These are phyloP conservation scores for Tricholoma saponaceum DNA, from an alignment of 768 basidiomycete species.

Conservation along the genomic window DNA sequence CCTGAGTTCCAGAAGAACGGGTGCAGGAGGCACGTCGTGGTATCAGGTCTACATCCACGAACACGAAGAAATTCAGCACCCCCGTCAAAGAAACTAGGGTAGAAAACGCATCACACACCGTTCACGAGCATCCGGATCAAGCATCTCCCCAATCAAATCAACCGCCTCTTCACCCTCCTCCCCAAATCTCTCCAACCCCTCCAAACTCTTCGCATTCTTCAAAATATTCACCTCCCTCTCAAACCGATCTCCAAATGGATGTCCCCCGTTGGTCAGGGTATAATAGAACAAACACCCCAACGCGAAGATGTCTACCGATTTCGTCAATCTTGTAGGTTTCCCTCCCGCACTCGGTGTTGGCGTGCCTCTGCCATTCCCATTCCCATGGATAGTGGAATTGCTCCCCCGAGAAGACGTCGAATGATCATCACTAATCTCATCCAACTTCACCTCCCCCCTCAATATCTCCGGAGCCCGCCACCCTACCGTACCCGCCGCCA, in stretches of 20 bases:
- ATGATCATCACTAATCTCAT: conserved; percentile 67
- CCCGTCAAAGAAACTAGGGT: neutral
- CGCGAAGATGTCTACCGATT: conserved; percentile 95
- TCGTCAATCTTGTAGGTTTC: conserved; percentile 73
- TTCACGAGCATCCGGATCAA: conserved; percentile 67
- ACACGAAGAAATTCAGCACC: neutral
- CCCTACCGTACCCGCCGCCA: conserved; percentile 91
- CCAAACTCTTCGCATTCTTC: conserved; percentile 70
- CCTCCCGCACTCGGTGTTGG: conserved; percentile 27
- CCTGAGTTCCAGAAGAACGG: conserved; percentile 96
- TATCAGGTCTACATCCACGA: conserved; percentile 65
- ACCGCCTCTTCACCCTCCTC: conserved; percentile 93
- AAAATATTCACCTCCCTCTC: conserved; percentile 94
- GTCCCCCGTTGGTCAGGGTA: conserved; percentile 81
- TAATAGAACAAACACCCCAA: conserved; percentile 95
- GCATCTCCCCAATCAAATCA: conserved; percentile 75
- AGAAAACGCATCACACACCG: conserved; percentile 46
- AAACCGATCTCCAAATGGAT: conserved; percentile 92
- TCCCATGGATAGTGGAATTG: conserved; percentile 44
- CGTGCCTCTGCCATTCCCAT: neutral
- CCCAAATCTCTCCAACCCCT: conserved; percentile 73
- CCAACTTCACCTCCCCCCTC: conserved; percentile 88
- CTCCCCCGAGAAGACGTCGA: conserved; percentile 68
- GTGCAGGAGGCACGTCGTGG: conserved; percentile 81
- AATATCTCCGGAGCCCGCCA: conserved; percentile 98